Evolutionary conservation across 2,329 filamentous ascomycete species (phyloP), one percentile per base, ranked within the genome.

Genomic region (Herpotrichia juniperi): DNA sequence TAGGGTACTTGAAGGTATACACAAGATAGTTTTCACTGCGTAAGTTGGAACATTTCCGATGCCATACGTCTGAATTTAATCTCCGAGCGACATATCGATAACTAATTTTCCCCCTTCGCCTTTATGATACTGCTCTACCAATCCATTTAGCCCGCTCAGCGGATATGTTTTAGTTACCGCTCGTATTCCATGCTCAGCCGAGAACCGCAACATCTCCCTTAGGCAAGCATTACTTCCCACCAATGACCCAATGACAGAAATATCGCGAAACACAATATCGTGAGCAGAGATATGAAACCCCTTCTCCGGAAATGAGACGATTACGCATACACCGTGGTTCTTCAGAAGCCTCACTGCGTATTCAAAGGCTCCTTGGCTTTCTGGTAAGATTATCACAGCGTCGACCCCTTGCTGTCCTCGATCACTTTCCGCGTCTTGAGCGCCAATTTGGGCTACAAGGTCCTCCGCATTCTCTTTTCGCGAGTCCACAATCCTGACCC

Each of bases 321-420:
- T 61, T 5, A 80, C 73, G 53, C 76, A 78, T n/a, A 62, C 75
- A 0, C 76, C 77, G 46, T 79, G 78, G 42, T 75, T 76, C 42
- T 73, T 73, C 17, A 81, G 55, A 5, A 81, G 61, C 3, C 59
- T 59, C 61, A 79, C 69, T 7, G 76, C 78, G 46, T 78, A 80
- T 51, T 81, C 77, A 55, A 81, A 80, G 0, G 74, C 78, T 9
- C 62, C 65, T 56, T 81, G 79, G 34, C 72, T 76, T 54, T 81
- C 79, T 0, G 78, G 77, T 17, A 81, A 61, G 10, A 80, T 72
- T 26, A 81, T 72, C 12, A 79, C 75, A 1, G 77, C 75, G 57
- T 80, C 78, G 16, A 79, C 58, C 0, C 79, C 79, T 68, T 75
- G 76, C 42, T 80, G 74, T 3, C 61, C 71, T 6, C 57, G 53